Evolutionary conservation across 2,329 filamentous ascomycete species (phyloP).

Genomic region (Harringtonia aguacate): DNA sequence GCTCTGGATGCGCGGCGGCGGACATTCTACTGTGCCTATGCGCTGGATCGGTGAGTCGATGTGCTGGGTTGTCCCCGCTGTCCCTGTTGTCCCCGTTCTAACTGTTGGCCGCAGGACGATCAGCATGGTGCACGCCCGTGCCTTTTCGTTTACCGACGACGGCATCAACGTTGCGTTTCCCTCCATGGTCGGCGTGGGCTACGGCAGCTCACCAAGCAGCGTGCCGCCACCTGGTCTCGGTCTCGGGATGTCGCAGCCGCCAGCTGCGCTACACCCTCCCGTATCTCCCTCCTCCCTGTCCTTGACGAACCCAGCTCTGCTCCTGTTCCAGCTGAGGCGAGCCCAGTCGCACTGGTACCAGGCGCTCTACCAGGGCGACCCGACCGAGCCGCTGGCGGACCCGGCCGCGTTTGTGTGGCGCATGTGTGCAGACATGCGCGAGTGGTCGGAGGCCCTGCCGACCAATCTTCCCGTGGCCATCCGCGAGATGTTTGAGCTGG

Average conservation of each 20-base stretch:
- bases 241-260: constrained; percentile 21
- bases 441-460: constrained; percentile 74
- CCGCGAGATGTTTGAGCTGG: constrained; percentile 71
- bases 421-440: constrained; percentile 63
- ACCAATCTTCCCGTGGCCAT: constrained; percentile 52
- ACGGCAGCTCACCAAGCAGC: background rate
- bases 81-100: background rate
- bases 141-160: constrained; percentile 91
- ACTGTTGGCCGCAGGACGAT: constrained; percentile 48
- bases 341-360: constrained; percentile 88
- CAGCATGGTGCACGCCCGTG: constrained; percentile 75
- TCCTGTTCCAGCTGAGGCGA: constrained; percentile 73
- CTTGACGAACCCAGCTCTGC: constrained; percentile 58
- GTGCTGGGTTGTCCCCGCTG: no score
- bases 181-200: constrained; percentile 23
- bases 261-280: constrained; percentile 21
- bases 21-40: constrained; percentile 86
- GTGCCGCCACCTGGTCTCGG: background rate
- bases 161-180: constrained; percentile 75
- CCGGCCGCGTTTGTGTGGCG: constrained; percentile 64
- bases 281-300: constrained; percentile 27
- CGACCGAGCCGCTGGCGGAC: constrained; percentile 51
- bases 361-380: constrained; percentile 70
- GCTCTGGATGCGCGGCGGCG: constrained; percentile 68
- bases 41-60: constrained; percentile 69